Evolutionary conservation across 2,329 filamentous ascomycete species (phyloP), one percentile per base, ranked within the genome.

Genomic region (Teratosphaeria zuluensis): DNA sequence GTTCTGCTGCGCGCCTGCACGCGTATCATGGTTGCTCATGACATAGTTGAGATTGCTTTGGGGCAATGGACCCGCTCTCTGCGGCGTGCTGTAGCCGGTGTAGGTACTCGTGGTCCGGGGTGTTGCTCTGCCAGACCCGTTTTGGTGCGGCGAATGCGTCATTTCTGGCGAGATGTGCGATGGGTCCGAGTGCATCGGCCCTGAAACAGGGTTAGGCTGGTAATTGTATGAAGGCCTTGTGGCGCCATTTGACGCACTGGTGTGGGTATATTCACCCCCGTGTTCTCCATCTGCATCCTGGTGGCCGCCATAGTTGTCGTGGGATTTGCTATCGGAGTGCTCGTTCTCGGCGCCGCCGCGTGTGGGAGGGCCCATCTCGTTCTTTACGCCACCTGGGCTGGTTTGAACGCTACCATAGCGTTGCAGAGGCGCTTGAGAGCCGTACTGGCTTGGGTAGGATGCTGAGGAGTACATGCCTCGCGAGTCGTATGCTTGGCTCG

Each of bases 21-120:
- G 70, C n/a, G 69, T 64, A 12, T 83, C 74, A 2, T 55, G 28
- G 70, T 89, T 90, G 72, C 87, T 92, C 77, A 95, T 91, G 62
- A 95, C 87, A 73, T 86, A 95, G 80, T 95, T 95, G 55, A 96
- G 78, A 70, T 85, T 95, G 78, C 89, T 92, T 0, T 89, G 86
- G 3, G 87, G 81, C 60, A 85, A 80, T 51, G 78, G 77, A 59
- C 80, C 77, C 8, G 82, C 79, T 51, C 90, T 86, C 24, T 91
- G 90, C 54, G 92, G 88, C 0, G 90, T 92, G 71, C 80, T 87
- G 75, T 95, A 95, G 53, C 76, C 74, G 55, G 81, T 73, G 71
- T 95, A 96, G 0, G 87, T 81, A n/a, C 12, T 32, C 4, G 90
- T 83, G 0, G 89, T 95, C 65, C 92, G 85, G 11, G 92, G 91